These are phyloP conservation scores for Saccharomyces pastorianus DNA, from an alignment of 1,139 yeast species.

Conservation along the genomic window DNA sequence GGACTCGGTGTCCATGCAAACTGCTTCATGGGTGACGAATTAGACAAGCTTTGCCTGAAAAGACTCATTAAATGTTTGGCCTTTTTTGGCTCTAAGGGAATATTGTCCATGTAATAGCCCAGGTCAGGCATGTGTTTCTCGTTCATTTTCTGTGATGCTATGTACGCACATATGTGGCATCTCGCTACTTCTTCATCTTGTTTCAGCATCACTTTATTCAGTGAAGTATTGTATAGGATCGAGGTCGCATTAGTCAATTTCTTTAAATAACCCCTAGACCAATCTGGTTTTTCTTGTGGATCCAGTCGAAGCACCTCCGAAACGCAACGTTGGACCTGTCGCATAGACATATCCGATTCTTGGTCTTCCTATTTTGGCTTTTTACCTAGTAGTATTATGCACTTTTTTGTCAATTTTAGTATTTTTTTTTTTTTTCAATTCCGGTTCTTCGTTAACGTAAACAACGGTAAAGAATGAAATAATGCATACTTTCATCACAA, in stretches of 20 bases:
- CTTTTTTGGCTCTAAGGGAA: slow-evolving; percentile 52
- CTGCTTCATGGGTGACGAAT: slow-evolving; percentile 27
- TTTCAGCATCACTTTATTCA: slow-evolving; percentile 42
- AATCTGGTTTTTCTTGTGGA: slow-evolving; percentile 30
- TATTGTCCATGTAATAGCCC: slow-evolving; percentile 34
- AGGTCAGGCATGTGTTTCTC: slow-evolving; percentile 43
- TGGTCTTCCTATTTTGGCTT: no score
- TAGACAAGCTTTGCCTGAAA: slow-evolving; percentile 33
- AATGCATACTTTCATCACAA: background rate
- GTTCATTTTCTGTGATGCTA: slow-evolving; percentile 47
- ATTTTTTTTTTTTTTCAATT: background rate
- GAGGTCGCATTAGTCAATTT: slow-evolving; percentile 43
- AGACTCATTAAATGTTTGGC: slow-evolving; percentile 38
- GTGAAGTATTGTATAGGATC: slow-evolving; percentile 45
- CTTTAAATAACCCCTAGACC: slow-evolving; percentile 42
- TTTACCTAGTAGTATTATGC: background rate
- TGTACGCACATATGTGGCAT: slow-evolving; percentile 55
- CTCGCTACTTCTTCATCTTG: slow-evolving; percentile 54
- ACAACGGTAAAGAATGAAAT: background rate
- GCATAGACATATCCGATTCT: slow-evolving; percentile 10
- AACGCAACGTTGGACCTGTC: slow-evolving; percentile 17
- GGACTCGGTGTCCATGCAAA: slow-evolving; percentile 29
- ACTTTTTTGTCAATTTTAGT: no score
- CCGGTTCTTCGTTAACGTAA: background rate
- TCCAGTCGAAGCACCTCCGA: slow-evolving; percentile 16